Evolutionary conservation across 768 basidiomycete genomes (phyloP), one percentile per base, ranked within the genome.

Genomic region (Trametes punicea): DNA sequence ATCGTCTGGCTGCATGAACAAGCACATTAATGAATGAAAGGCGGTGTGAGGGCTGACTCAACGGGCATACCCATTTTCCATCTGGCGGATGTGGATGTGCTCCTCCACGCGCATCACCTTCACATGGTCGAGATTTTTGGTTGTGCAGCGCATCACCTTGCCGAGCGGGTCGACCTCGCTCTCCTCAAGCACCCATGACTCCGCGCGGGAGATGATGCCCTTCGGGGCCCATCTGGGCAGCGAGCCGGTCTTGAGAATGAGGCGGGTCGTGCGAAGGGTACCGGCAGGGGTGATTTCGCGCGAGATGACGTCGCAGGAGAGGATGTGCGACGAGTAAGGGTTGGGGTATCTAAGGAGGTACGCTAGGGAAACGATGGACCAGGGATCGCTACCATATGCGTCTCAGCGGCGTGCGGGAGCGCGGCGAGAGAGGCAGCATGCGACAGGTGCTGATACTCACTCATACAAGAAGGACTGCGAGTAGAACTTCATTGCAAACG

Each of bases 281-380:
- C 93, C 93, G 2, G 79, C 72, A 11, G 85, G 77, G 1, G 90
- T 85, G 62, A 89, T 76, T 18, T 74, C 77, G 62, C 95, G 89
- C 51, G 90, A 89, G 62, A 98, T 84, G 66, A 98, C 93, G 75
- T 98, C 95, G 78, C 93, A 95, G 4, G 94, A 94, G 62, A 95
- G 74, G 70, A 98, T 88, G 74, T 98, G 95, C 33, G 89, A 78
- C 6, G 95, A 91, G 66, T 92, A 93, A 46, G 95, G 93, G 69
- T 97, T 98, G 3, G 95, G 95, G 72, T 97, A 98, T 60, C 95
- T 88, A 56, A 97, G 77, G 69, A 95, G 95, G 77, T 89, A 97
- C 11, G 95, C 95, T 61, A 96, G 79, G 18, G 95, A 85, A 56
- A 96, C 90, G 63, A 90, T 95, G 55, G 90, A 79, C 84, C 95